phyloP scores from a whole-genome alignment of 2,329 filamentous ascomycete species.

The Fusarium denticulatum region DNA sequence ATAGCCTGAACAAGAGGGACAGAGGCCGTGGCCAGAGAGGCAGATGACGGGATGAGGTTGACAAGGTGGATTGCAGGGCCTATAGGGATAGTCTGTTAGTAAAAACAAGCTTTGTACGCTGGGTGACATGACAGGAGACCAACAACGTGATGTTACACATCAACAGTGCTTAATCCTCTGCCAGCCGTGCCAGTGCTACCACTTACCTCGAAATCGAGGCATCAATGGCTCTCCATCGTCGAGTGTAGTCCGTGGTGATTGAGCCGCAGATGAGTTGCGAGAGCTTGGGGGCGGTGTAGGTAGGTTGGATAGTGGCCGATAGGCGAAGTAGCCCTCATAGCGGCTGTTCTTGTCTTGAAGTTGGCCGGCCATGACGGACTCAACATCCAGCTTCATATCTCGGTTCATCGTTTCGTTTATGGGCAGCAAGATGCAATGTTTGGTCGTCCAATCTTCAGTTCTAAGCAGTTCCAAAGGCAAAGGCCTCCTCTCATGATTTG shows the following conservation, averaged over 20 bases:
- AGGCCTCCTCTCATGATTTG: conserved; percentile 40
- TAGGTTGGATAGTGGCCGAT: conserved; percentile 73
- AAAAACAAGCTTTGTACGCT: conserved; percentile 9
- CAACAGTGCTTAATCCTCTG: neutral
- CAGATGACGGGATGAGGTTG: conserved; percentile 71
- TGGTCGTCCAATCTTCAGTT: conserved; percentile 36
- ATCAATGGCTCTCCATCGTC: conserved; percentile 58
- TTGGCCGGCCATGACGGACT: conserved; percentile 17
- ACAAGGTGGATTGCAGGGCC: conserved; percentile 73
- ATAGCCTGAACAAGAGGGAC: conserved; percentile 69
- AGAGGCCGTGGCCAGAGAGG: conserved; percentile 68
- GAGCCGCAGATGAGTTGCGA: conserved; percentile 53
- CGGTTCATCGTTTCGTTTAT: conserved; percentile 35
- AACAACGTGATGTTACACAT: conserved; percentile 17
- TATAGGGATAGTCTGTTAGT: conserved; percentile 45
- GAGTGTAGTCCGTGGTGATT: conserved; percentile 55
- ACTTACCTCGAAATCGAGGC: conserved; percentile 52
- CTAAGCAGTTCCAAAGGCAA: conserved; percentile 30
- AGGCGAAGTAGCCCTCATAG: conserved; percentile 67
- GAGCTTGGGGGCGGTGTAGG: conserved; percentile 72
- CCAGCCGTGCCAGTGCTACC: neutral
- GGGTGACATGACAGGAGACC: conserved; percentile 7
- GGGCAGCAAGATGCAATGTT: conserved; percentile 14
- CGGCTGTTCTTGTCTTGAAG: conserved; percentile 27
- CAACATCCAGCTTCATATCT: conserved; percentile 33